Percentiles rank a stretch among this genome's conserved stretches.
These are phyloP conservation scores for Corynespora cassiicola DNA, from an alignment of 2,329 filamentous ascomycete genomes.

Conservation along the genomic window DNA sequence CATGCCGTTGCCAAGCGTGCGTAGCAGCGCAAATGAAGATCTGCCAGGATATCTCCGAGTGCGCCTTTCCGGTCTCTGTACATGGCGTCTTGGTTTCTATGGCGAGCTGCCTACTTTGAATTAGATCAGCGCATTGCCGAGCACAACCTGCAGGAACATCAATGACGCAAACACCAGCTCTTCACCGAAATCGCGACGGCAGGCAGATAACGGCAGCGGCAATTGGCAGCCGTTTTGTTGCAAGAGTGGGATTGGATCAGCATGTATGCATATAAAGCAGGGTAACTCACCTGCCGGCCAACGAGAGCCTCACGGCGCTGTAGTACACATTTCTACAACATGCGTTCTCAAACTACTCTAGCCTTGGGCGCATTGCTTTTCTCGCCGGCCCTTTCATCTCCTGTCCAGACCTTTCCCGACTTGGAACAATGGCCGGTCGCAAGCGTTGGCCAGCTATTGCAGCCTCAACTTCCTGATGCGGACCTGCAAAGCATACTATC, in stretches of 20 bases:
- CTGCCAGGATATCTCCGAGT: conserved; percentile 5
- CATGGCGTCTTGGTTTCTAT: conserved; percentile 21
- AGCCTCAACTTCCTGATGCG: conserved; percentile 45
- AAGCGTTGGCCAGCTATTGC: conserved; percentile 32
- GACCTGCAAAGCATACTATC: conserved; percentile 45
- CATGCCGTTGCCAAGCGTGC: conserved; percentile 20
- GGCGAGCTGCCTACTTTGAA: conserved; percentile 26
- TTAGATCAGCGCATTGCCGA: conserved; percentile 14
- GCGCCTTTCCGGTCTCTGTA: conserved; percentile 5
- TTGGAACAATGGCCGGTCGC: conserved; percentile 44
- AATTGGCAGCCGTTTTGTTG: conserved; percentile 5
- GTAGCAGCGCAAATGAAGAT: conserved; percentile 6
- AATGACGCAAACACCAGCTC: no score
- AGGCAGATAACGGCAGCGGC: conserved; percentile 20
- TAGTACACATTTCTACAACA: conserved; percentile 6
- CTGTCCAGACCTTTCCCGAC: conserved; percentile 20
- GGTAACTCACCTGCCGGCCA: no score
- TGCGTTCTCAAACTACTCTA: conserved; percentile 15
- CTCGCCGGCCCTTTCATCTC: conserved; percentile 14
- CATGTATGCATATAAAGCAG: neutral
- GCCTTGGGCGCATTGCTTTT: conserved; percentile 11
- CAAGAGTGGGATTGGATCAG: conserved; percentile 12
- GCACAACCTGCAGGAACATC: conserved; percentile 16
- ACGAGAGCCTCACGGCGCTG: no score
- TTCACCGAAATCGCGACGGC: conserved; percentile 6